Evolutionary conservation across 1,139 yeast species (phyloP).

Genomic region (Zygotorulaspora mrakii): DNA sequence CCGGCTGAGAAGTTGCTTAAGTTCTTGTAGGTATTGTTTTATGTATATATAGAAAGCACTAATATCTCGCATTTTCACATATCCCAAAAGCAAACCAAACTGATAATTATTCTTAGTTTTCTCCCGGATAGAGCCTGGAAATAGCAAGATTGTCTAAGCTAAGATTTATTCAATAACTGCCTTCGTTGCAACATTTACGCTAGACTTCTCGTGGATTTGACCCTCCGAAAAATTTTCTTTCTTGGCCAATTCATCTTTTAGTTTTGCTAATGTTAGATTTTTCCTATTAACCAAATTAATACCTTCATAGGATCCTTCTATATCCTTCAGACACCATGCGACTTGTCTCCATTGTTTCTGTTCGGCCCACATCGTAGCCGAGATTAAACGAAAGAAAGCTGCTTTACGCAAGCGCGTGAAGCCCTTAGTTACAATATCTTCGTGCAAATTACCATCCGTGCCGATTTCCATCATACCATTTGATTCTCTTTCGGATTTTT

Average conservation of each 20-base stretch:
- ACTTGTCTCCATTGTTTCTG: conserved; percentile 34
- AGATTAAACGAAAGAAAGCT: conserved; percentile 71
- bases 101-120: too few relatives aligned
- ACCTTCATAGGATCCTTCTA: conserved; percentile 22
- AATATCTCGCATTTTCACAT: conserved; percentile 8
- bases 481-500: conserved; percentile 8
- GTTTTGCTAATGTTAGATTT: conserved; percentile 26
- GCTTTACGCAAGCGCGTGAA: conserved; percentile 66
- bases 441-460: conserved; percentile 42
- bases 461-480: conserved; percentile 30
- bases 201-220: conserved; percentile 4
- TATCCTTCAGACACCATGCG: conserved; percentile 32
- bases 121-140: too few relatives aligned
- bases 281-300: conserved; percentile 22
- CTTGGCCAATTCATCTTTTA: conserved; percentile 16
- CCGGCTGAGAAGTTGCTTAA: conserved; percentile 56
- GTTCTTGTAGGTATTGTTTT: conserved; percentile 28
- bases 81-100: too few relatives aligned
- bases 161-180: conserved; percentile 4
- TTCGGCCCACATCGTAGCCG: conserved; percentile 69
- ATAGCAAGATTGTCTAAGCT: too few relatives aligned
- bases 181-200: conserved; percentile 9
- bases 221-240: conserved; percentile 1
- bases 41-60: conserved; percentile 10
- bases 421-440: conserved; percentile 47